These are phyloP conservation scores for Phalaenopsis hybrid DNA, from an alignment of 116 monocot genomes.

Conservation along the genomic window DNA sequence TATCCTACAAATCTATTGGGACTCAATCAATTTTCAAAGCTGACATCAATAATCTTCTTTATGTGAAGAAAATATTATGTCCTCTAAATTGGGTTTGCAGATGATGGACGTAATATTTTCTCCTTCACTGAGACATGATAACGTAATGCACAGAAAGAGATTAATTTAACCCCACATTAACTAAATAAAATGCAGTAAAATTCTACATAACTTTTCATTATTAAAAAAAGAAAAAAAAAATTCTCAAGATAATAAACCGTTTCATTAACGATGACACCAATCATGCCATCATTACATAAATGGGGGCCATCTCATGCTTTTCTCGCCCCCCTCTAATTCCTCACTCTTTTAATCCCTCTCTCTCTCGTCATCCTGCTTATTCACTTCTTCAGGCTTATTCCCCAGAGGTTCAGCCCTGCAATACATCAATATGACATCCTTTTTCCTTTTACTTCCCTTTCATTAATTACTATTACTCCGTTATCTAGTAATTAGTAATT, in stretches of 20 bases:
- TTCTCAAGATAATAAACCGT: not conserved
- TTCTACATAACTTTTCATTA: no score
- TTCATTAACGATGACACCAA: conserved; percentile 31
- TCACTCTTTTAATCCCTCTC: not conserved
- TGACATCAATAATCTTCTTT: no score
- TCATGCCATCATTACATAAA: conserved; percentile 68
- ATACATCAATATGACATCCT: not conserved
- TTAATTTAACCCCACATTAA: no score
- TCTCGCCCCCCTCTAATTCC: conserved; percentile 40
- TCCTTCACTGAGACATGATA: no score
- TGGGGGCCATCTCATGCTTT: conserved; percentile 74
- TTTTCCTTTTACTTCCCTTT: not conserved
- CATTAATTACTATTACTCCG: not conserved
- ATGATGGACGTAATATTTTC: no score
- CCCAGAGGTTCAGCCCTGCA: not conserved
- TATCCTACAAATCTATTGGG: no score
- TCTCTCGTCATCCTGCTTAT: not conserved
- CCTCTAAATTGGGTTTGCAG: no score
- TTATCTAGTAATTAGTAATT: not conserved
- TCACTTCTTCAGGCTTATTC: not conserved
- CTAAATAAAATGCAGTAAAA: no score
- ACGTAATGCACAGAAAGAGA: no score
- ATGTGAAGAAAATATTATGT: no score
- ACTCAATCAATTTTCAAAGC: no score
- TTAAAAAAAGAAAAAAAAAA: no score